A percentile compares a stretch with the other conserved stretches of the same genome.
Evolutionary conservation across 2,329 filamentous ascomycete genomes (phyloP).

Genomic region (Penicillium sp.): DNA sequence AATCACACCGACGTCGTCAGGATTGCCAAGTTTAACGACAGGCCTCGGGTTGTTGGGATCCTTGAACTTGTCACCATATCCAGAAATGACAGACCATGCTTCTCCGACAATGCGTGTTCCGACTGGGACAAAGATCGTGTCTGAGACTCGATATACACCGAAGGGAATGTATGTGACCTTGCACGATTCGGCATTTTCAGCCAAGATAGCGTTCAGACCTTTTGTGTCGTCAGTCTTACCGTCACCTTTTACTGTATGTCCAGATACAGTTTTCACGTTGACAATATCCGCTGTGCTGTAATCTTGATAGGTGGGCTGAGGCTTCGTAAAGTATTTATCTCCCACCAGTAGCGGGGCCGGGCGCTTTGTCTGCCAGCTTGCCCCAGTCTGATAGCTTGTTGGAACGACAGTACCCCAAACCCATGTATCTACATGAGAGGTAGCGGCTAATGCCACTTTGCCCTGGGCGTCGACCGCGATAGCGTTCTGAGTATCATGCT

Average conservation of each 20-base stretch:
- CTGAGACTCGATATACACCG: slow-evolving; percentile 43
- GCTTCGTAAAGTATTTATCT: slow-evolving; percentile 43
- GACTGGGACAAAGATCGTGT: slow-evolving; percentile 48
- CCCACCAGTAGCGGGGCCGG: slow-evolving; percentile 32
- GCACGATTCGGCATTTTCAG: slow-evolving; percentile 29
- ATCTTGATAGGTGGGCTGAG: slow-evolving; percentile 46
- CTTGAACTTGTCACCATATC: slow-evolving; percentile 48
- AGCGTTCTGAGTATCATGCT: slow-evolving; percentile 21
- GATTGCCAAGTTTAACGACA: slow-evolving; percentile 52
- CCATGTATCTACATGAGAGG: slow-evolving; percentile 29
- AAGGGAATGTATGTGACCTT: slow-evolving; percentile 35
- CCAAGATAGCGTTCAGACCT: slow-evolving; percentile 36
- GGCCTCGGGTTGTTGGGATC: slow-evolving; percentile 46
- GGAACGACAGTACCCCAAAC: slow-evolving; percentile 34
- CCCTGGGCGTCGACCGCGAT: slow-evolving; percentile 31
- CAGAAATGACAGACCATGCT: slow-evolving; percentile 53
- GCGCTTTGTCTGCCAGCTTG: slow-evolving; percentile 30
- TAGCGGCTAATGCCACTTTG: slow-evolving; percentile 16
- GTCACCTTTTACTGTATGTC: slow-evolving; percentile 44
- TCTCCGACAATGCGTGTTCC: slow-evolving; percentile 56
- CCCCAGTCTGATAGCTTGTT: slow-evolving; percentile 32
- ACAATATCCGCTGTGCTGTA: slow-evolving; percentile 44
- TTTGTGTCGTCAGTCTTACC: slow-evolving; percentile 41
- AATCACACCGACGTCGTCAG: slow-evolving; percentile 50
- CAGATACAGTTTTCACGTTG: slow-evolving; percentile 47